These are phyloP conservation scores for Nymphaea colorata DNA, from an alignment of 164 flowering plant species.

Conservation along the genomic window DNA sequence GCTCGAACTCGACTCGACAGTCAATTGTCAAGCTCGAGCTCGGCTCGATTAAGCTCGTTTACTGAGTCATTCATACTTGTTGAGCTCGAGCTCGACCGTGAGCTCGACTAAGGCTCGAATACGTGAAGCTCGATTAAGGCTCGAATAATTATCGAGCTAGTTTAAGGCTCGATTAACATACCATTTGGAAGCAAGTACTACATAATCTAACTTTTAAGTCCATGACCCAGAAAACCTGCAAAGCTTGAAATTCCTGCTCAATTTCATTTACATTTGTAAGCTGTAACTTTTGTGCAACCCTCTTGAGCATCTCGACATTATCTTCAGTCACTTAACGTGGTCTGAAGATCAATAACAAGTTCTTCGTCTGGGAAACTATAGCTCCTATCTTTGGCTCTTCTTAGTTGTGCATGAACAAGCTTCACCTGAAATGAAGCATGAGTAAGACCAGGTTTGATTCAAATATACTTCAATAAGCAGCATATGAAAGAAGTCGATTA, in stretches of 20 bases:
- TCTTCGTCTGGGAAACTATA: slow-evolving; percentile 35
- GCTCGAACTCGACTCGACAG: too few relatives aligned
- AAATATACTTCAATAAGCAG: not conserved
- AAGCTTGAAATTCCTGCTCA: slow-evolving; percentile 17
- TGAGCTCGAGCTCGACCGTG: too few relatives aligned
- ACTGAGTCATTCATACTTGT: too few relatives aligned
- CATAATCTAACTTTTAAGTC: too few relatives aligned
- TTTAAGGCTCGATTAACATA: too few relatives aligned
- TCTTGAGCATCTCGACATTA: slow-evolving; percentile 16
- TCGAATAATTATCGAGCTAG: too few relatives aligned
- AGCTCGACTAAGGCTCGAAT: too few relatives aligned
- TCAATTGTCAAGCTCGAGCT: too few relatives aligned
- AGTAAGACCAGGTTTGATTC: not conserved
- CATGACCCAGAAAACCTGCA: slow-evolving; percentile 5
- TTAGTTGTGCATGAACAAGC: slow-evolving; percentile 67
- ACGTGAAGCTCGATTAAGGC: too few relatives aligned
- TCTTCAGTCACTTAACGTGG: slow-evolving; percentile 26
- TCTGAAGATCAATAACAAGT: slow-evolving; percentile 12
- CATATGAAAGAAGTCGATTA: not conserved
- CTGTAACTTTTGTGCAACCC: slow-evolving; percentile 16
- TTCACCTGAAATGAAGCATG: slow-evolving; percentile 46
- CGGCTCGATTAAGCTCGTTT: too few relatives aligned
- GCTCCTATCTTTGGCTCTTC: slow-evolving; percentile 63
- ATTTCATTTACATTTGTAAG: slow-evolving; percentile 16
- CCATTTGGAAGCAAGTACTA: too few relatives aligned